A percentile compares a stretch with the other conserved stretches of the same genome.
Conservation (phyloP, 2,329 filamentous ascomycete species). For the Aureobasidium namibiae region DNA sequence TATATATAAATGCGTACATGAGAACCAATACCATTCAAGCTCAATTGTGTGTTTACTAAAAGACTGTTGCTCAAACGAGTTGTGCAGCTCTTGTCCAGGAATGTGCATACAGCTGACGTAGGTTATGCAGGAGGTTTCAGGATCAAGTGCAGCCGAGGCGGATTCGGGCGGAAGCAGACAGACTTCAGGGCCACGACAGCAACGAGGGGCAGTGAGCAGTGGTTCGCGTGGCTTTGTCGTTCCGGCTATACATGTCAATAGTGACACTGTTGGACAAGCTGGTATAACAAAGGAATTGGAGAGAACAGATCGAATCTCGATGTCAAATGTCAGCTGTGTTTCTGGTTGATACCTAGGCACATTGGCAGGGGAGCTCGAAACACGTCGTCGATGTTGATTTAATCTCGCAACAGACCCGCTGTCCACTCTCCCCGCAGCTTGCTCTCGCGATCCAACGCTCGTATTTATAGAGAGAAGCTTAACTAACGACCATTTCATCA, state of each 20-base stretch:
- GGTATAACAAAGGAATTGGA: neutral
- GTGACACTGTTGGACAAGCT: neutral
- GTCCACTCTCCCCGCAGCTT: neutral
- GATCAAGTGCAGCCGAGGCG: neutral
- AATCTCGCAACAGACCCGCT: neutral
- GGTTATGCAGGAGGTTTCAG: neutral
- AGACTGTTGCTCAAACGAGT: neutral
- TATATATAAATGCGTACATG: neutral
- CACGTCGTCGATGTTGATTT: neutral
- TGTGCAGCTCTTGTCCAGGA: neutral
- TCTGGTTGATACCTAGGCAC: neutral
- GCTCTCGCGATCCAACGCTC: constrained; percentile 1
- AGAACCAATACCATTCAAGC: neutral
- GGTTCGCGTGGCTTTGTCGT: neutral
- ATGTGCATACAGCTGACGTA: constrained; percentile 3
- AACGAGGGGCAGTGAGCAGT: constrained; percentile 8
- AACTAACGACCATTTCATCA: constrained; percentile 8
- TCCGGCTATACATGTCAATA: neutral
- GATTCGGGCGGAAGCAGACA: neutral
- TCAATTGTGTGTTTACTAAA: neutral
- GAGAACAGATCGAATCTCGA: neutral
- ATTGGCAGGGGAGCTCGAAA: neutral
- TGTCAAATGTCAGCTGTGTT: neutral
- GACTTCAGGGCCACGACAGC: constrained; percentile 8
- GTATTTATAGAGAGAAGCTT: constrained; percentile 4